Evolutionary conservation across 2,329 filamentous ascomycete species (phyloP).

Genomic region (Trichoderma asperellum): DNA sequence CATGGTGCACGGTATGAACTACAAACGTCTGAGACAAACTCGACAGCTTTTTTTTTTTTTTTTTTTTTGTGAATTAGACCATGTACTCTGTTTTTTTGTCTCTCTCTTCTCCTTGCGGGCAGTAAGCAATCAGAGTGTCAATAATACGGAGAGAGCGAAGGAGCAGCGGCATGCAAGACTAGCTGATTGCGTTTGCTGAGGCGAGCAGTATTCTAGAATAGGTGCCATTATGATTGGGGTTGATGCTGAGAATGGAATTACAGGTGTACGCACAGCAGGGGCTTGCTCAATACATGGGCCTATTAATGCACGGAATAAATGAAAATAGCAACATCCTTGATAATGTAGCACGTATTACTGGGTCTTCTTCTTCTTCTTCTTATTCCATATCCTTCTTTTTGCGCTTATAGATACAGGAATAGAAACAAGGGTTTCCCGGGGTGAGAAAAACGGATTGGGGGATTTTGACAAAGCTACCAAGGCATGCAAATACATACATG

Average conservation of each 20-base stretch:
- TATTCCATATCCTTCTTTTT: not conserved
- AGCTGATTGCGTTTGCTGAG: slow-evolving; percentile 1
- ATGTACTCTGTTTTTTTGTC: not conserved
- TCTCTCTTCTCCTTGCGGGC: not conserved
- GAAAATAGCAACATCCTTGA: no score
- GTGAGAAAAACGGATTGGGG: not conserved
- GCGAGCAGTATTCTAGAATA: slow-evolving; percentile 19
- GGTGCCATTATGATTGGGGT: slow-evolving; percentile 10
- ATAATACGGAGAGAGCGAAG: not conserved
- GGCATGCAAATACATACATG: no score
- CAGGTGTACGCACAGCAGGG: not conserved
- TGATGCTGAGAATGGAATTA: not conserved
- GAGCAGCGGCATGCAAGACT: not conserved
- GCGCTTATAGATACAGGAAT: not conserved
- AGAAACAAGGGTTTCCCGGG: slow-evolving; percentile 12
- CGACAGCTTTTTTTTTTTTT: not conserved
- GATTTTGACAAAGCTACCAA: slow-evolving; percentile 2
- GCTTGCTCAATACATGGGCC: not conserved
- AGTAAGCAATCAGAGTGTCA: not conserved
- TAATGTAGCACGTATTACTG: no score
- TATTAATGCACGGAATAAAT: not conserved
- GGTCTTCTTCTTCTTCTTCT: not conserved
- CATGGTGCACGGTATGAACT: not conserved
- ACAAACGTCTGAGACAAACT: not conserved
- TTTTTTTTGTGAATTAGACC: not conserved